phyloP scores from a whole-genome alignment of 2,329 filamentous ascomycete species.

The Penicillium rolfsii region DNA sequence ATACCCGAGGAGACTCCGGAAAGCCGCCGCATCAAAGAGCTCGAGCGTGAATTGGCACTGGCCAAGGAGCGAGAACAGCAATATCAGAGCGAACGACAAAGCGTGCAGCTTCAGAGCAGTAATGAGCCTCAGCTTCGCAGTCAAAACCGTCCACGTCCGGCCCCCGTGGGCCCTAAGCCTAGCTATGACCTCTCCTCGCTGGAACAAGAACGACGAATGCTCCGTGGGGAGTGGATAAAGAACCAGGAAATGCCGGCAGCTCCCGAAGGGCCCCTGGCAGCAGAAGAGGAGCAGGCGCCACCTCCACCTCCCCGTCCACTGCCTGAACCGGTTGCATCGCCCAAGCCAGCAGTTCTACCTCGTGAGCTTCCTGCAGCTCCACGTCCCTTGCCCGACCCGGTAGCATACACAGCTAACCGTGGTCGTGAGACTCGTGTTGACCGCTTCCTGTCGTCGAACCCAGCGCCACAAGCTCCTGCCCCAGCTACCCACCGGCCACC shows the following conservation, averaged over 20 bases:
- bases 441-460: conserved; percentile 59
- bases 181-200: conserved; percentile 62
- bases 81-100: conserved; percentile 65
- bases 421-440: conserved; percentile 54
- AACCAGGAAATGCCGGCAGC: conserved; percentile 37
- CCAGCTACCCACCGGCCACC: conserved; percentile 45
- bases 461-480: conserved; percentile 49
- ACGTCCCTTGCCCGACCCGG: conserved; percentile 54
- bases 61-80: conserved; percentile 68
- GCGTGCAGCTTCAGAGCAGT: conserved; percentile 40
- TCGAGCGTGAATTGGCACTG: conserved; percentile 73
- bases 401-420: conserved; percentile 39
- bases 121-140: conserved; percentile 32
- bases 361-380: conserved; percentile 33
- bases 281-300: conserved; percentile 22
- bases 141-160: conserved; percentile 36
- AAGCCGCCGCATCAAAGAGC: conserved; percentile 71
- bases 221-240: conserved; percentile 60
- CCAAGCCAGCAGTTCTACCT: conserved; percentile 16
- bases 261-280: conserved; percentile 15
- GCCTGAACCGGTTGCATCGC: conserved; percentile 32
- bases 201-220: conserved; percentile 62
- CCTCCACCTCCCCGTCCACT: conserved; percentile 38
- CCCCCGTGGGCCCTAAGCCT: conserved; percentile 42
- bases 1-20: conserved; percentile 56